Conservation (phyloP, 257 asterid species). For the Leptodermis oblonga region DNA sequence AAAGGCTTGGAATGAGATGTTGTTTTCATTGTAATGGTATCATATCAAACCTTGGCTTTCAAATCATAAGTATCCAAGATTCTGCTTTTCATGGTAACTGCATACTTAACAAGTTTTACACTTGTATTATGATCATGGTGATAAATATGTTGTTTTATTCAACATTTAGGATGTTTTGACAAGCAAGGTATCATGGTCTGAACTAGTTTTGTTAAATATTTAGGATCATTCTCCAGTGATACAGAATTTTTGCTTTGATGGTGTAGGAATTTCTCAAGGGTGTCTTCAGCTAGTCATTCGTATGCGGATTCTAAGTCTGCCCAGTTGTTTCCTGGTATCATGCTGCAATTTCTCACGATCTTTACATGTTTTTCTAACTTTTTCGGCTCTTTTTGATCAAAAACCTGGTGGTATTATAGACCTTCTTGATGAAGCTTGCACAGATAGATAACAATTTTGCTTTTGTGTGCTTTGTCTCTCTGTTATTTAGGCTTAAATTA, state of each 20-base stretch:
- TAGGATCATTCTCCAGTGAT: too few relatives aligned
- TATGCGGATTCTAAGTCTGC: too few relatives aligned
- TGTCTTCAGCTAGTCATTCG: too few relatives aligned
- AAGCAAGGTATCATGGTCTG: too few relatives aligned
- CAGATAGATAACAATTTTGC: background rate
- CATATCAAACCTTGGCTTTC: slow-evolving; percentile 15
- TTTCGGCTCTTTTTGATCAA: slow-evolving; percentile 35
- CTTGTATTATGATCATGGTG: background rate
- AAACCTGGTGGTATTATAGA: slow-evolving; percentile 98
- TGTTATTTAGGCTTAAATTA: background rate
- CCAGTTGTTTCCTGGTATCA: too few relatives aligned
- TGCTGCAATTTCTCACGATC: too few relatives aligned
- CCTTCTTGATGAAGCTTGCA: slow-evolving; percentile 95
- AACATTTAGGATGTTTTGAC: background rate
- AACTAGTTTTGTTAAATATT: too few relatives aligned
- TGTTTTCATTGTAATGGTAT: slow-evolving; percentile 94
- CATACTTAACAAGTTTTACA: background rate
- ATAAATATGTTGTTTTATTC: background rate
- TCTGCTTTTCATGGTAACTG: background rate
- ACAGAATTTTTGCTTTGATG: too few relatives aligned
- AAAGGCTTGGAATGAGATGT: slow-evolving; percentile 98
- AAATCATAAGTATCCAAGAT: background rate
- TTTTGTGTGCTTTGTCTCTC: background rate
- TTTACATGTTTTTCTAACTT: slow-evolving; percentile 14
- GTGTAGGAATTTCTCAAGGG: too few relatives aligned